Percentiles rank a stretch among this genome's conserved stretches.
These are phyloP conservation scores for Wilcoxina mikolae DNA, from an alignment of 495 filamentous ascomycete species.

Conservation along the genomic window DNA sequence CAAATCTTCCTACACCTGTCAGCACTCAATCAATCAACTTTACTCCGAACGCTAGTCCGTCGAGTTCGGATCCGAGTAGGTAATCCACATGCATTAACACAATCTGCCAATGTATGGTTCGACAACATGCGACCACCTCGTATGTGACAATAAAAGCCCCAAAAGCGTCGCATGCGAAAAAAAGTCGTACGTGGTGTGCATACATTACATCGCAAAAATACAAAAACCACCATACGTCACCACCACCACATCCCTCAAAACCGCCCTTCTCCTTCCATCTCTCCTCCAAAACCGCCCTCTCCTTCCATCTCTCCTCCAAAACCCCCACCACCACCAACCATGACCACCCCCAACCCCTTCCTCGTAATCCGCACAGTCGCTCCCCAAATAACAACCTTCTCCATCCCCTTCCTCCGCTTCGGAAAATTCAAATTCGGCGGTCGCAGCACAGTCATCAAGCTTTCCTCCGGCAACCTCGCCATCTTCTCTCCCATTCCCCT, in stretches of 20 bases:
- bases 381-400: slow-evolving; percentile 66
- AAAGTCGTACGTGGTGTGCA: too few relatives aligned
- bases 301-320: neutral
- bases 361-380: slow-evolving; percentile 80
- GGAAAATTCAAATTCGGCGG: slow-evolving; percentile 70
- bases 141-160: too few relatives aligned
- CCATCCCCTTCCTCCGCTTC: slow-evolving; percentile 71
- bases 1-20: too few relatives aligned
- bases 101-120: too few relatives aligned
- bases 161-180: too few relatives aligned
- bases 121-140: too few relatives aligned
- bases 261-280: neutral
- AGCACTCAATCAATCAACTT: too few relatives aligned
- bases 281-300: neutral
- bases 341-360: slow-evolving; percentile 31
- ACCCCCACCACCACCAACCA: neutral
- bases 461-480: slow-evolving; percentile 60
- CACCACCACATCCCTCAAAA: neutral
- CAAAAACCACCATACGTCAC: neutral
- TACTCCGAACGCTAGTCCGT: too few relatives aligned
- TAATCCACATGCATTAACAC: too few relatives aligned
- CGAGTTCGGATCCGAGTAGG: too few relatives aligned
- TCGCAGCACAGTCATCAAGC: slow-evolving; percentile 67
- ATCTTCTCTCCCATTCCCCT: slow-evolving; percentile 84
- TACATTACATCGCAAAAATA: too few relatives aligned